phyloP scores from a whole-genome alignment of 805 yeast species.

The Wickerhamiella kazuoi region DNA sequence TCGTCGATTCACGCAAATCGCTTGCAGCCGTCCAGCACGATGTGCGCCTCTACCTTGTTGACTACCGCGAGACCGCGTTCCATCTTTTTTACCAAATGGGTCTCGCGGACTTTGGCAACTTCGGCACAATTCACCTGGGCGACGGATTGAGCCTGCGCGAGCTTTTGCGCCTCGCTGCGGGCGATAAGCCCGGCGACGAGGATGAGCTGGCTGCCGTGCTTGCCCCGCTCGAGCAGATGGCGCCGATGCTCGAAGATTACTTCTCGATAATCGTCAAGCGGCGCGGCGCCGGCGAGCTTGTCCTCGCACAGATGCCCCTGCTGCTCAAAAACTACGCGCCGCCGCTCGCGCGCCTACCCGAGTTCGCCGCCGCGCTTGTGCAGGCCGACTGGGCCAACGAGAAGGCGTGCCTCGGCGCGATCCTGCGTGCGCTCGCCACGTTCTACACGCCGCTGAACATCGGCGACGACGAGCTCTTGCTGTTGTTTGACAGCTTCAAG shows the following conservation, averaged over 20 bases:
- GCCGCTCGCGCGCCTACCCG: conserved; percentile 41
- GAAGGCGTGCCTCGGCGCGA: conserved; percentile 43
- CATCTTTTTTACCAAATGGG: conserved; percentile 73
- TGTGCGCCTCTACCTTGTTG: conserved; percentile 57
- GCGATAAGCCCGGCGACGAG: neutral
- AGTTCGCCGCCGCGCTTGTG: conserved; percentile 47
- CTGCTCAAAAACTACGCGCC: conserved; percentile 48
- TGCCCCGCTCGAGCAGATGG: conserved; percentile 30
- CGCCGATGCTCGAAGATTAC: conserved; percentile 67
- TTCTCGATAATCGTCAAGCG: conserved; percentile 35
- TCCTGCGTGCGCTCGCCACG: conserved; percentile 50
- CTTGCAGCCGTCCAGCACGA: conserved; percentile 75
- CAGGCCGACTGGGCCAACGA: conserved; percentile 53
- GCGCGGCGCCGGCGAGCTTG: conserved; percentile 14
- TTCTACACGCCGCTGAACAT: conserved; percentile 51
- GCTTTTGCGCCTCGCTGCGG: conserved; percentile 19
- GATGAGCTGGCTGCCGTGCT: conserved; percentile 8
- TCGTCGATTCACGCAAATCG: conserved; percentile 54
- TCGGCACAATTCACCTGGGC: conserved; percentile 38
- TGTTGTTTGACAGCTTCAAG: conserved; percentile 49
- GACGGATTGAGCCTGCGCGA: conserved; percentile 22
- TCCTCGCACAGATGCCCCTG: conserved; percentile 44
- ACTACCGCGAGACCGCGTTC: conserved; percentile 50
- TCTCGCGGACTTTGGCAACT: conserved; percentile 61
- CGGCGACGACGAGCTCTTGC: conserved; percentile 17